Conservation (phyloP, 2,329 filamentous ascomycete genomes). For the Acrocalymma vagum region DNA sequence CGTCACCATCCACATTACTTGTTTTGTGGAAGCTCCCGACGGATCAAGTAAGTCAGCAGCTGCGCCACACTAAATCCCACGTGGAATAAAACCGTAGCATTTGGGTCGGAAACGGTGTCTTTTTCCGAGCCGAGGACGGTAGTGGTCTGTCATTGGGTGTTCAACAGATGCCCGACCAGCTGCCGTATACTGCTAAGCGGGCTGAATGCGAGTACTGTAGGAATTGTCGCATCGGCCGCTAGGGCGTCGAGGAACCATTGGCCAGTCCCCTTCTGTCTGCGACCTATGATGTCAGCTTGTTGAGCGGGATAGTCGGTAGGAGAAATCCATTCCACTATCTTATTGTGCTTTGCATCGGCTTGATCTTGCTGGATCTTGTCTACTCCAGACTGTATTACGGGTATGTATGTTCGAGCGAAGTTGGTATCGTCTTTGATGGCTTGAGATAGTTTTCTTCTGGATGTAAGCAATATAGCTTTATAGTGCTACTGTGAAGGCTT, state of each 20-base stretch:
- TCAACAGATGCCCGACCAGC: no score
- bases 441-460: conserved; percentile 19
- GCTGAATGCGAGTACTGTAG: no score
- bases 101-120: no score
- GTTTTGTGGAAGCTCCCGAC: no score
- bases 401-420: conserved; percentile 3
- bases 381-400: conserved; percentile 7
- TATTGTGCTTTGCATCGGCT: conserved; percentile 1
- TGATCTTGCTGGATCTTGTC: conserved; percentile 10
- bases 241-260: conserved; percentile 58
- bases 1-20: no score
- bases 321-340: conserved; percentile 50
- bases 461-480: conserved; percentile 6
- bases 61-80: no score
- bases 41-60: no score
- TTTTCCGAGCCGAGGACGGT: no score
- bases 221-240: no score
- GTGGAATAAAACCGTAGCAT: no score
- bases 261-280: conserved; percentile 52
- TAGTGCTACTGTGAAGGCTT: conserved; percentile 6
- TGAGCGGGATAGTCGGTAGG: conserved; percentile 47
- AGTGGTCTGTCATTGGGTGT: no score
- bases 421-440: conserved; percentile 17
- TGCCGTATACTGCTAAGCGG: no score
- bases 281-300: conserved; percentile 50